These are phyloP conservation scores for Aphanocladium album DNA, from an alignment of 2,329 filamentous ascomycete genomes.

Conservation along the genomic window DNA sequence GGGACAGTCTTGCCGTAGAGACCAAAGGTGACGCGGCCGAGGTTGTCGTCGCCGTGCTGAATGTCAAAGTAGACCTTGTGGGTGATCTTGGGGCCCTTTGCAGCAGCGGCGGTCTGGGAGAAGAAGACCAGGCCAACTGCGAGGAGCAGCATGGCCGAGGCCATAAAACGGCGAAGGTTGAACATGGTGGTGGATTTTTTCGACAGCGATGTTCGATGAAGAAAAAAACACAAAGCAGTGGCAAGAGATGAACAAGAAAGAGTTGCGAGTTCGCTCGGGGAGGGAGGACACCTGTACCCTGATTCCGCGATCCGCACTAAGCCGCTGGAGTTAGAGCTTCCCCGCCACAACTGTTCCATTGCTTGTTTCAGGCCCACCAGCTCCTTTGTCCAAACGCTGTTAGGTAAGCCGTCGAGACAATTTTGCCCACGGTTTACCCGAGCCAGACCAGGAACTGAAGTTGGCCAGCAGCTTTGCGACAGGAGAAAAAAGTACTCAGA, in stretches of 20 bases:
- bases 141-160: slow-evolving; percentile 70
- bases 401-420: slow-evolving; percentile 1
- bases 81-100: slow-evolving; percentile 91
- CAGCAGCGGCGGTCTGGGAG: slow-evolving; percentile 66
- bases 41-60: slow-evolving; percentile 64
- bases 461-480: not conserved
- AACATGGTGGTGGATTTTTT: slow-evolving; percentile 55
- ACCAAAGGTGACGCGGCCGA: slow-evolving; percentile 74
- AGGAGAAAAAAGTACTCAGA: not conserved
- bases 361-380: slow-evolving; percentile 10
- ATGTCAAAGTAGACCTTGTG: slow-evolving; percentile 92
- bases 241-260: slow-evolving; percentile 17
- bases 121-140: slow-evolving; percentile 72
- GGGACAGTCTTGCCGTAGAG: slow-evolving; percentile 86
- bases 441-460: not conserved
- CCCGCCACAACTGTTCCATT: slow-evolving; percentile 4
- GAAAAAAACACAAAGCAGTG: slow-evolving; percentile 1
- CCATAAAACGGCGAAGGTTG: slow-evolving; percentile 63
- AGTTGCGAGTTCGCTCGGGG: slow-evolving; percentile 11
- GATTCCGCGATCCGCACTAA: slow-evolving; percentile 10
- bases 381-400: not conserved
- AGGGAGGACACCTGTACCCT: slow-evolving; percentile 14
- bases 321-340: slow-evolving; percentile 1
- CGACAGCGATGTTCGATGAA: not conserved
- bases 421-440: slow-evolving; percentile 25